A percentile compares a stretch with the other conserved stretches of the same genome.
Evolutionary conservation across 2,329 filamentous ascomycete species (phyloP).

Genomic region (Fusarium anguioides): DNA sequence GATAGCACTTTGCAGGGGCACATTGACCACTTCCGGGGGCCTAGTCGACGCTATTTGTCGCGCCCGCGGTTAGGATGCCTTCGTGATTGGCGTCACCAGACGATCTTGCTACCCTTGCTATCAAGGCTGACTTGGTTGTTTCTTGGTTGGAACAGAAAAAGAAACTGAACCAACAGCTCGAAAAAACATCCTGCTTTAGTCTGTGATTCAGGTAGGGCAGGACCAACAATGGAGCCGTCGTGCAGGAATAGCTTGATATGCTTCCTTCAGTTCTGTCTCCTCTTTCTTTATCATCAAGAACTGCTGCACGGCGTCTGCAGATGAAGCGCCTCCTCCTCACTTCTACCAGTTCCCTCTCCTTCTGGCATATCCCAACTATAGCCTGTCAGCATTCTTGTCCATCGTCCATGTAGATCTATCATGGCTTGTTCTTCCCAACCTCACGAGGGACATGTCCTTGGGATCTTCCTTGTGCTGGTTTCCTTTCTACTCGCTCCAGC

Average conservation of each 20-base stretch:
- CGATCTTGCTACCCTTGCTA: constrained; percentile 32
- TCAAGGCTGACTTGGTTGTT: constrained; percentile 36
- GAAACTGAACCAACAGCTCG: constrained; percentile 36
- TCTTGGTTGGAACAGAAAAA: constrained; percentile 21
- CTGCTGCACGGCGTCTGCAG: constrained; percentile 36
- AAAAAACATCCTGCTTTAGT: constrained; percentile 1
- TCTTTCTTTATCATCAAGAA: constrained; percentile 39
- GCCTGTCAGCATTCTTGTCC: constrained; percentile 4
- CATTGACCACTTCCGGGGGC: constrained; percentile 11
- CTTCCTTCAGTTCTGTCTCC: constrained; percentile 15
- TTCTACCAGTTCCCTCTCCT: constrained; percentile 20
- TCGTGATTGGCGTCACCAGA: constrained; percentile 42
- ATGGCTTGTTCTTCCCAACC: constrained; percentile 37
- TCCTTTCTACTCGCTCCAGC: constrained; percentile 34
- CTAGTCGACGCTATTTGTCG: constrained; percentile 34
- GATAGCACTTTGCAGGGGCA: neutral
- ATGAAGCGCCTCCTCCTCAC: constrained; percentile 22
- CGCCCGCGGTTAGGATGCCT: constrained; percentile 42
- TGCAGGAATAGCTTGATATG: constrained; percentile 13
- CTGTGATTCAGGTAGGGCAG: constrained; percentile 23
- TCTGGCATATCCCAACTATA: constrained; percentile 5
- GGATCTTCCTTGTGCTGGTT: constrained; percentile 36
- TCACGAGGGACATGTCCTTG: constrained; percentile 32
- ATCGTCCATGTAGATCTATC: constrained; percentile 37
- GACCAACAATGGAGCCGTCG: constrained; percentile 30